These are phyloP conservation scores for Samsoniella hepiali DNA, from an alignment of 2,329 filamentous ascomycete species.

Conservation along the genomic window DNA sequence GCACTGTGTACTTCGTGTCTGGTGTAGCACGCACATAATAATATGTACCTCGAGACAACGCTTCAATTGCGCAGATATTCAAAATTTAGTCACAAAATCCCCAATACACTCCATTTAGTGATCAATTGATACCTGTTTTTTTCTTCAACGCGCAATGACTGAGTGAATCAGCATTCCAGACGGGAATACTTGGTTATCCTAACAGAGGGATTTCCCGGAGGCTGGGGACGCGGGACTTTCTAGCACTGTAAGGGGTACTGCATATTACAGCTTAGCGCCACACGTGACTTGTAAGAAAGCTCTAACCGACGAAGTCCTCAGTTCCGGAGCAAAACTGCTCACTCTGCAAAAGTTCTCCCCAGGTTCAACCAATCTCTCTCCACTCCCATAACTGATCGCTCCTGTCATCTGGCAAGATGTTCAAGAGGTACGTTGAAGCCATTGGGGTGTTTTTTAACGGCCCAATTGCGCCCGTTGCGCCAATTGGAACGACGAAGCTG, in stretches of 20 bases:
- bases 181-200: neutral
- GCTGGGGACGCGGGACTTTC: neutral
- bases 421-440: constrained; percentile 67
- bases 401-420: constrained; percentile 72
- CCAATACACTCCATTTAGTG: neutral
- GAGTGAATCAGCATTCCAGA: neutral
- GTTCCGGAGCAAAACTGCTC: constrained; percentile 48
- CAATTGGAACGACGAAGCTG: constrained; percentile 43
- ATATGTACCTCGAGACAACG: neutral
- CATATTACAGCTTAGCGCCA: constrained; percentile 20
- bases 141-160: neutral
- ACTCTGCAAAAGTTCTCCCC: constrained; percentile 48
- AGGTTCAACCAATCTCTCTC: constrained; percentile 52
- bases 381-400: constrained; percentile 59
- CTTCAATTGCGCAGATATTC: neutral
- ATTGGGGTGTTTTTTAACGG: constrained; percentile 28
- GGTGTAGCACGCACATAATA: neutral
- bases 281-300: constrained; percentile 43
- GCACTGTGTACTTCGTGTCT: constrained; percentile 18
- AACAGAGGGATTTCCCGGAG: constrained; percentile 17
- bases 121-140: neutral
- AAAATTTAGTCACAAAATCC: neutral
- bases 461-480: constrained; percentile 24
- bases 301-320: constrained; percentile 43
- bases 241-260: constrained; percentile 18